Evolutionary conservation across 2,329 filamentous ascomycete species (phyloP).

Genomic region (Pleochaeta shiraiana): DNA sequence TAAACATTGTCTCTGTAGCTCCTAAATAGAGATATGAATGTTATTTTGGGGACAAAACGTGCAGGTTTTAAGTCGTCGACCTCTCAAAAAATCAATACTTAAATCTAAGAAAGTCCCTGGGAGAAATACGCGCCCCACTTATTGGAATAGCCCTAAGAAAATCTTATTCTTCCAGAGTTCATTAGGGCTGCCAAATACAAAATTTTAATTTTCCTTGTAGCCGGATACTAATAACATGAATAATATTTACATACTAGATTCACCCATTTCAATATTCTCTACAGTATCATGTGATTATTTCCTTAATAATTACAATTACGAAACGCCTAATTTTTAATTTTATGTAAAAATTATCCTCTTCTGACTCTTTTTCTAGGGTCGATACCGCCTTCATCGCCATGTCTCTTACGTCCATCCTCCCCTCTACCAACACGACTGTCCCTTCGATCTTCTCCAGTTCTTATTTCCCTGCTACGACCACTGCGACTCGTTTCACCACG

Average conservation of each 20-base stretch:
- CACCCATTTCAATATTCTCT: too few relatives aligned
- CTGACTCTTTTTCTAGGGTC: constrained; percentile 15
- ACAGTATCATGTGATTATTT: too few relatives aligned
- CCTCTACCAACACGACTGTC: constrained; percentile 13
- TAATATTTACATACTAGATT: too few relatives aligned
- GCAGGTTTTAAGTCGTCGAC: background rate
- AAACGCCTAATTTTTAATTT: background rate
- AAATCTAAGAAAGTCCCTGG: too few relatives aligned
- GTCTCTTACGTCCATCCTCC: constrained; percentile 15
- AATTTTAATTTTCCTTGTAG: too few relatives aligned
- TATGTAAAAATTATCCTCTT: background rate
- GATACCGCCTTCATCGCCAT: constrained; percentile 13
- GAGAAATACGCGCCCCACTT: too few relatives aligned
- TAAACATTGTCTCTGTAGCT: background rate
- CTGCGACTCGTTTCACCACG: constrained; percentile 12
- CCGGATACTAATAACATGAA: too few relatives aligned
- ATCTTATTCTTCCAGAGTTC: too few relatives aligned
- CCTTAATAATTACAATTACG: too few relatives aligned
- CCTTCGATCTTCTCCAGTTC: constrained; percentile 11
- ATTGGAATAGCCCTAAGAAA: too few relatives aligned
- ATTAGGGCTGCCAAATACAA: too few relatives aligned
- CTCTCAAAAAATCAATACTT: too few relatives aligned
- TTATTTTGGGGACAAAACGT: background rate
- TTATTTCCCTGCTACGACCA: constrained; percentile 9
- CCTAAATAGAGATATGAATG: background rate